These are phyloP conservation scores for Starmerella ratchasimensis DNA, from an alignment of 805 yeast species.

Conservation along the genomic window DNA sequence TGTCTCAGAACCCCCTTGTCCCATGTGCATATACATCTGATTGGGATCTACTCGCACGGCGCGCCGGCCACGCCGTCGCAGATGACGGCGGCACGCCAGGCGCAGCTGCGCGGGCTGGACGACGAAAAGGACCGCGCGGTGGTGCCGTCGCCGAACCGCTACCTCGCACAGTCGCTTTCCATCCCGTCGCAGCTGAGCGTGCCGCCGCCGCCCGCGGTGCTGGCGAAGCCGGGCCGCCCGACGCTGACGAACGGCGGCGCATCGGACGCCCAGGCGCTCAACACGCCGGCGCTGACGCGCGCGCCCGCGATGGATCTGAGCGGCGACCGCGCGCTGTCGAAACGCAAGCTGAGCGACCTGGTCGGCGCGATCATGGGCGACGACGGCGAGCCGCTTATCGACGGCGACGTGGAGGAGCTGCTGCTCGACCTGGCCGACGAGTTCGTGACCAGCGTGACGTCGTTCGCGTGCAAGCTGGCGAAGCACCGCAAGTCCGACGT, in stretches of 20 bases:
- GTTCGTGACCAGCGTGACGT: conserved; percentile 77
- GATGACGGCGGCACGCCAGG: conserved; percentile 11
- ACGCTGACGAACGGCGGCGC: conserved; percentile 34
- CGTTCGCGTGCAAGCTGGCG: conserved; percentile 88
- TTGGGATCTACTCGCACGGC: conserved; percentile 15
- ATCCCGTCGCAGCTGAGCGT: conserved; percentile 59
- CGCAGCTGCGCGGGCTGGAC: conserved; percentile 10
- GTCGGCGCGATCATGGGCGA: conserved; percentile 59
- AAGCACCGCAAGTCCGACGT: conserved; percentile 84
- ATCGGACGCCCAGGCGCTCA: conserved; percentile 67
- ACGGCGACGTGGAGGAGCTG: conserved; percentile 87
- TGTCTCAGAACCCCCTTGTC: background rate
- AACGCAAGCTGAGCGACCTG: conserved; percentile 77
- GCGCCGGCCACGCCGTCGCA: conserved; percentile 12
- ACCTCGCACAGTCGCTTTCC: conserved; percentile 20
- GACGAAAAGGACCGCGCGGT: background rate
- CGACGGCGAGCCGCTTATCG: conserved; percentile 78
- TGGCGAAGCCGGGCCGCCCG: conserved; percentile 60
- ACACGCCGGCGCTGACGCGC: conserved; percentile 54
- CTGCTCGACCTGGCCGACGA: conserved; percentile 89
- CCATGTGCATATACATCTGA: conserved; percentile 13
- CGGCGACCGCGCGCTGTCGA: conserved; percentile 57
- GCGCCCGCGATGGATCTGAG: conserved; percentile 75
- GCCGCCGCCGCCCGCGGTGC: conserved; percentile 49
- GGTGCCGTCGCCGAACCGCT: conserved; percentile 1